Base-by-base conservation (phyloP, 441 rosid genomes). In the Jatropha multifida region DNA sequence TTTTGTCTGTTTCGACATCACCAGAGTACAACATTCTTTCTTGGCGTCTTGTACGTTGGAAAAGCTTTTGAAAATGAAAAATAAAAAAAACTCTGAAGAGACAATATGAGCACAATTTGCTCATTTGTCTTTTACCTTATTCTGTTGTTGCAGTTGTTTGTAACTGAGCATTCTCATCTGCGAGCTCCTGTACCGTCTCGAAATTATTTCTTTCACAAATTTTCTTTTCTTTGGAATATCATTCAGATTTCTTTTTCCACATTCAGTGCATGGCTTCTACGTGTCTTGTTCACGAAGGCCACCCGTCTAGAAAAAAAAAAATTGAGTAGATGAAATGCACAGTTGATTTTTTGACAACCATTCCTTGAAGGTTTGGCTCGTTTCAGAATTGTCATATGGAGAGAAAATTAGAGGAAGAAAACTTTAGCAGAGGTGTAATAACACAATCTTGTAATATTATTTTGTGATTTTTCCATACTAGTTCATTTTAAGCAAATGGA, bases 31-130 rank as follows among this genome's bases (percentile, higher is more conserved):
- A 74, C 69, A 76, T 65, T 74, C 72, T 44, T 71, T 74, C 68
- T 63, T 10, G 38, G 69, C 68, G 60, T 71, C 72, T 23, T 73
- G 72, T 76, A 76, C 55, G 80, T 63, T 60, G 52, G 51, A 69
- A 68, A 69, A 65, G 56, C 56, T 1, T 32, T 44, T 38, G 3
- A 37, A 69, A 76, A 51, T 18, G 69, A 51, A 59, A 54, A 44
- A 46, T 18, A 52, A 71, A n/a, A 76, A 18, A 41, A 72, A 38
- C n/a, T 68, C 76, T 48, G 62, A 49, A 61, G 68, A 46, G 79
- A 71, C 69, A 56, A 66, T 49, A 41, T 18, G 79, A 72, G 82
- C 80, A 76, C 78, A 76, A 79, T 73, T 76, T 66, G 74, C 76
- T 73, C 71, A 17, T 63, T 73, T 76, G 73, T 67, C 74, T 15